phyloP scores from a whole-genome alignment of 2,329 filamentous ascomycete species.

The Penicillium sp. region DNA sequence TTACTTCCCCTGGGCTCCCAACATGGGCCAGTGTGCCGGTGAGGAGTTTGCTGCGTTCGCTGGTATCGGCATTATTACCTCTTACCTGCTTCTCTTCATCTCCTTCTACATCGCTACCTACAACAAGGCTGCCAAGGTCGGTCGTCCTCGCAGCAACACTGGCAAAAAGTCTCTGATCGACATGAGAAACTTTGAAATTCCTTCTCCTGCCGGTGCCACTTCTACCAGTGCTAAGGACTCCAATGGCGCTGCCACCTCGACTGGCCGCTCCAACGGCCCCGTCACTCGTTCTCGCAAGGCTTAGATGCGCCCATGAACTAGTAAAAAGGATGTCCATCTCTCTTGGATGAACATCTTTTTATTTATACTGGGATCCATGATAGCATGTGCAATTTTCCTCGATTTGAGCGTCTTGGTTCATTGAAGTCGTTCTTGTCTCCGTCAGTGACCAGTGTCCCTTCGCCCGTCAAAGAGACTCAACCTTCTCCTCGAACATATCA shows the following conservation, averaged over 20 bases:
- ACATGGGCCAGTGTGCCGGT: conserved; percentile 77
- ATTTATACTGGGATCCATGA: too few relatives aligned
- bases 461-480: too few relatives aligned
- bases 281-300: conserved; percentile 45
- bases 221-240: conserved; percentile 23
- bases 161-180: conserved; percentile 82
- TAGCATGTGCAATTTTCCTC: too few relatives aligned
- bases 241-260: conserved; percentile 31
- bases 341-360: neutral
- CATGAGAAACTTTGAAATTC: conserved; percentile 67
- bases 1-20: conserved; percentile 82
- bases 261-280: conserved; percentile 39
- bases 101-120: conserved; percentile 98
- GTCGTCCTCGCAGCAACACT: conserved; percentile 49
- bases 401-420: too few relatives aligned
- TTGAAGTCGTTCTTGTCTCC: too few relatives aligned
- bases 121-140: conserved; percentile 55
- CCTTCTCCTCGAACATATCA: conserved; percentile 9
- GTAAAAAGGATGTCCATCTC: neutral
- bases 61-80: conserved; percentile 85
- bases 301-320: conserved; percentile 21
- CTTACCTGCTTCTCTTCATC: conserved; percentile 97
- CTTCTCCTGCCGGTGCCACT: conserved; percentile 29
- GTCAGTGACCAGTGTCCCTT: too few relatives aligned
- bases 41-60: conserved; percentile 95